Base-by-base conservation (phyloP, 2,329 filamentous ascomycete genomes). In the Laburnicola sp. region DNA sequence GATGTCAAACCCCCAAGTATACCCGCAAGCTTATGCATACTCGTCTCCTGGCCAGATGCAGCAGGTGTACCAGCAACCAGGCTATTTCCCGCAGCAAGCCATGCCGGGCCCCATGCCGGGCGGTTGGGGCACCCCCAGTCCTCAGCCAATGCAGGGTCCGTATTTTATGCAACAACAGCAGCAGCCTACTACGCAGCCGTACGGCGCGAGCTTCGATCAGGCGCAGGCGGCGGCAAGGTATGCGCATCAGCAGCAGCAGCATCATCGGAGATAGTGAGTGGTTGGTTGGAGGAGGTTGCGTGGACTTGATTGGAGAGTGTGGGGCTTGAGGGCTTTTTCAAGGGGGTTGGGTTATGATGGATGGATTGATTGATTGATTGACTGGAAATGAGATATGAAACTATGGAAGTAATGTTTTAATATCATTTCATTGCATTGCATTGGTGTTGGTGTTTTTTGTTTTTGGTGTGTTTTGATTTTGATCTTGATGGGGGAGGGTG, bases 181-280 rank as follows among this genome's bases (percentile, higher is more conserved):
- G 35, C 54, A 51, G 30, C 56, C 62, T 6, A 44, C 53, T 8
- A 64, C 65, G 22, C 68, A 67, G 48, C 56, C 67, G 6, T 70
- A 73, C 39, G 63, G 65, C 21, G 66, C 65, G 3, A 60, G 57
- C 28, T 69, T 63, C 25, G 66, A 69, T 44, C 63, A 66, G 34
- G 64, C 62, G 22, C 64, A 68, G 50, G 66, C 65, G n/a, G 62
- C 63, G 11, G 60, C 63, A 21, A 46, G 59, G 26, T 58, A 51
- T 39, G 60, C 62, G n/a, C 65, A 69, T 21, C 64, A 69, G 25
- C 59, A 64, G 27, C 53, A 54, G 7, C 58, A 63, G 44, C 48
- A 49, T 26, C 51, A 56, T 38, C 53, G 56, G 21, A 37, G 46
- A 28, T 48, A 32, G 37, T 42, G 41, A 45, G 22, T 56, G 16